phyloP scores from a whole-genome alignment of 805 yeast genomes.

The Kodamaea restingae region DNA sequence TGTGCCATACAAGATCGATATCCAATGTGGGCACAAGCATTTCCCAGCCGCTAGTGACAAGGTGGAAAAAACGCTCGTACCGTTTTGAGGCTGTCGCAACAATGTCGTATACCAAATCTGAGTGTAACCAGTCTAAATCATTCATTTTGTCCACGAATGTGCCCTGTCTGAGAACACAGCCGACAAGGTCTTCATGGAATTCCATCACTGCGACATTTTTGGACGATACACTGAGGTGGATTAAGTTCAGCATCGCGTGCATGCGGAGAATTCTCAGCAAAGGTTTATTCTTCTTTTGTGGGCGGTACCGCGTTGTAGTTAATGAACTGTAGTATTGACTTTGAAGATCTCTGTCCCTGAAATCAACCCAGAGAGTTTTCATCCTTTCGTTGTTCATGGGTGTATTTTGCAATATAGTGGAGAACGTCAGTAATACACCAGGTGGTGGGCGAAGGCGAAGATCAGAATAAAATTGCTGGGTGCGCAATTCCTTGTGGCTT shows the following conservation, averaged over 20 bases:
- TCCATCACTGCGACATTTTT: neutral
- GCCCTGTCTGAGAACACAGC: constrained; percentile 21
- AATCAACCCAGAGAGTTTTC: no score
- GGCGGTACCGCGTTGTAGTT: no score
- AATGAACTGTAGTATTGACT: no score
- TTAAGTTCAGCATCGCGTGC: constrained; percentile 5
- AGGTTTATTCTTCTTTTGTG: no score
- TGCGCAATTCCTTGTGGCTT: constrained; percentile 19
- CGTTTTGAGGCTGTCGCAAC: constrained; percentile 14
- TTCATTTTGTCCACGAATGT: constrained; percentile 19
- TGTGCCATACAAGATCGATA: constrained; percentile 27
- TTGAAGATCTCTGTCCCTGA: no score
- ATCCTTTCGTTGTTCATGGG: no score
- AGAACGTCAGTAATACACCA: constrained; percentile 1
- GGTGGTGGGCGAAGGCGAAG: neutral
- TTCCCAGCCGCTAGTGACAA: constrained; percentile 1
- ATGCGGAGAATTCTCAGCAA: no score
- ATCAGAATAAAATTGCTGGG: constrained; percentile 10
- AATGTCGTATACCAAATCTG: constrained; percentile 4
- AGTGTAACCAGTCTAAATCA: constrained; percentile 16
- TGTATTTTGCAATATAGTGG: neutral
- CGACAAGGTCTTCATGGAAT: constrained; percentile 22
- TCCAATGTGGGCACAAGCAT: constrained; percentile 24
- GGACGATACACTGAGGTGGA: constrained; percentile 2
- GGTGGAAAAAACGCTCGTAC: constrained; percentile 16